Conservation (phyloP, 345 rosid species). For the Punica granatum region DNA sequence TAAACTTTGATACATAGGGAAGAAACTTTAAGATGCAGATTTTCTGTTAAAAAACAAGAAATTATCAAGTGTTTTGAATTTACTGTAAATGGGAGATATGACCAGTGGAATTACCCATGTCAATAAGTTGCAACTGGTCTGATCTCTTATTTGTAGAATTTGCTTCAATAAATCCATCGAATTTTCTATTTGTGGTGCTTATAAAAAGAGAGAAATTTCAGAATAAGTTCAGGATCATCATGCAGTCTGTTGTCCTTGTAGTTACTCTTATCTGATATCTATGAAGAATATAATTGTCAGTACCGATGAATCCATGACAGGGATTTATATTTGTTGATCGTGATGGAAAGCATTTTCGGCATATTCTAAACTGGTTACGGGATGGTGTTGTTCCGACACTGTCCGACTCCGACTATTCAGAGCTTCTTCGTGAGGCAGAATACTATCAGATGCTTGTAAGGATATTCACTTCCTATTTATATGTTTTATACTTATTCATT, state of each 20-base stretch:
- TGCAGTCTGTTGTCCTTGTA: not conserved
- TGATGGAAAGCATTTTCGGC: constrained; percentile 82
- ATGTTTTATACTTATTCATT: constrained; percentile 1
- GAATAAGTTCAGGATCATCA: too few relatives aligned
- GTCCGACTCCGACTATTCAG: constrained; percentile 48
- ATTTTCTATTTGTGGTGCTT: too few relatives aligned
- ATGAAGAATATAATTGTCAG: constrained; percentile 1
- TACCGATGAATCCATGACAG: constrained; percentile 31
- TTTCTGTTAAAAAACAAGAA: not conserved
- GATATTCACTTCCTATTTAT: constrained; percentile 11
- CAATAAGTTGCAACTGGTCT: not conserved
- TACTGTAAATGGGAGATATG: not conserved
- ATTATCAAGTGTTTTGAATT: not conserved
- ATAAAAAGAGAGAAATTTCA: too few relatives aligned
- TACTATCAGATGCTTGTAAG: constrained; percentile 84
- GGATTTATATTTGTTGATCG: constrained; percentile 83
- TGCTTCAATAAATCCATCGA: too few relatives aligned
- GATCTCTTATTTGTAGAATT: too few relatives aligned
- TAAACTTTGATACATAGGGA: not conserved
- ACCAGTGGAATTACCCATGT: not conserved
- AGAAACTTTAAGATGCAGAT: not conserved
- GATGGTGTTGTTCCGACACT: constrained; percentile 73
- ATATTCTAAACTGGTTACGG: constrained; percentile 86
- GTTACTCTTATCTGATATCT: not conserved
- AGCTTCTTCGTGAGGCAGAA: constrained; percentile 80